phyloP scores from a whole-genome alignment of 2,329 filamentous ascomycete species.

The Phialemoniopsis sp. region DNA sequence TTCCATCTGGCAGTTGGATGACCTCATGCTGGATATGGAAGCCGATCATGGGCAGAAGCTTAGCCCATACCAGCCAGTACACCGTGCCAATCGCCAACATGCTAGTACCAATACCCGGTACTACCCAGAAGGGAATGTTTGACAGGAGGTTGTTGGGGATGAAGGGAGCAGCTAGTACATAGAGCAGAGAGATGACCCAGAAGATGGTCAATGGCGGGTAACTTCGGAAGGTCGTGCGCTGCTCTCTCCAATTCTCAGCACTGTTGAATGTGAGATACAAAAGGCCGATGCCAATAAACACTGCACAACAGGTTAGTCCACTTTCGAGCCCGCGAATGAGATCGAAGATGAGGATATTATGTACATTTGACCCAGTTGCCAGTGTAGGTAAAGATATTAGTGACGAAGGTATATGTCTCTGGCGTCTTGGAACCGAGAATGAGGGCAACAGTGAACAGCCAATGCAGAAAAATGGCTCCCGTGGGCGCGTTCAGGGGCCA shows the following conservation, averaged over 20 bases:
- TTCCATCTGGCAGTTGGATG: conserved; percentile 21
- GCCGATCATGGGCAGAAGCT: conserved; percentile 19
- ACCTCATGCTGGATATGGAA: conserved; percentile 23
- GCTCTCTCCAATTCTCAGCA: conserved; percentile 17
- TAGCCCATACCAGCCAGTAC: conserved; percentile 25
- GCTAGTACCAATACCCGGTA: conserved; percentile 33
- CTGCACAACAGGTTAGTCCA: too few species aligned
- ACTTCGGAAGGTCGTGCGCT: conserved; percentile 20
- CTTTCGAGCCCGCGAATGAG: not conserved
- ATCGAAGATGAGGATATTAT: not conserved
- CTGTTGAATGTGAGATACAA: conserved; percentile 22
- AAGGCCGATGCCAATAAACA: conserved; percentile 18
- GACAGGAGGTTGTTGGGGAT: conserved; percentile 14
- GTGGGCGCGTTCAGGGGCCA: conserved; percentile 26
- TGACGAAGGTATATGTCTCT: conserved; percentile 24
- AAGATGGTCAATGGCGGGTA: conserved; percentile 20
- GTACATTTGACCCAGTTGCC: conserved; percentile 23
- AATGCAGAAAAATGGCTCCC: conserved; percentile 27
- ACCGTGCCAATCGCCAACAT: conserved; percentile 27
- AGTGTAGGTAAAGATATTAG: conserved; percentile 24
- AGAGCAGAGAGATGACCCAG: conserved; percentile 21
- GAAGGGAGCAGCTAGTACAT: conserved; percentile 18
- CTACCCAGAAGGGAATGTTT: conserved; percentile 33
- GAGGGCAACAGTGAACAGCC: conserved; percentile 23
- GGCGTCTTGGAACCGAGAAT: conserved; percentile 20